Evolutionary conservation across 441 rosid species (phyloP), one percentile per base, ranked within the genome.

Genomic region (Pelargonium cotyledonis): DNA sequence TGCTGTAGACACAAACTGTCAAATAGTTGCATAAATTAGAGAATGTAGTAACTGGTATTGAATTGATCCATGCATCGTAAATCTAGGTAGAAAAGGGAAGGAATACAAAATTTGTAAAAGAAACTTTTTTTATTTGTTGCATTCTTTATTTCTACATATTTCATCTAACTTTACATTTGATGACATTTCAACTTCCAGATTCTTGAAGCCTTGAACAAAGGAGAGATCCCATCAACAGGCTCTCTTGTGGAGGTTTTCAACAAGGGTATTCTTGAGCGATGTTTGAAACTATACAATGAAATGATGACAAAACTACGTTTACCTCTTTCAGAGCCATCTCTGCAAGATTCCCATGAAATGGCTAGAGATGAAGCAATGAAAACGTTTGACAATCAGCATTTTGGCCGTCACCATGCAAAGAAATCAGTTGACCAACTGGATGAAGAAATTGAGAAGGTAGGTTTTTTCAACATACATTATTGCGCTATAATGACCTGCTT

Each of bases 221-320:
- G 99, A 69, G 98, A 95, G 82, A 95, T 95, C 77, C 99, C 99
- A 75, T 86, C 99, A 64, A 95, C 99, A 16, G 99, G 99, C 72
- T 95, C 98, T 70, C 87, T 95, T 35, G 98, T 95, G 76, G 98
- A 95, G 89, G 85, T 90, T 76, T 95, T 95, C 80, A 95, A 95
- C 70, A 95, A 90, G 82, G 96, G 80, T 75, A 95, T 95, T 72
- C 85, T 95, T 67, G 95, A 92, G 66, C 83, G 89, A 19, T 92
- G 99, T 74, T 76, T 90, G 76, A 95, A 92, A 80, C 76, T 88
- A 65, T 95, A 95, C 72, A 81, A 77, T 77, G 96, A 80, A 75
- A 75, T 70, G 75, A 92, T 95, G 83, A 82, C 77, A 58, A 85
- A 80, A 76, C 49, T 92, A 73, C 43, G 41, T 68, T 83, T 95